phyloP scores from a whole-genome alignment of 192 early-diverging fungal genomes.

The Diversispora eburnea region DNA sequence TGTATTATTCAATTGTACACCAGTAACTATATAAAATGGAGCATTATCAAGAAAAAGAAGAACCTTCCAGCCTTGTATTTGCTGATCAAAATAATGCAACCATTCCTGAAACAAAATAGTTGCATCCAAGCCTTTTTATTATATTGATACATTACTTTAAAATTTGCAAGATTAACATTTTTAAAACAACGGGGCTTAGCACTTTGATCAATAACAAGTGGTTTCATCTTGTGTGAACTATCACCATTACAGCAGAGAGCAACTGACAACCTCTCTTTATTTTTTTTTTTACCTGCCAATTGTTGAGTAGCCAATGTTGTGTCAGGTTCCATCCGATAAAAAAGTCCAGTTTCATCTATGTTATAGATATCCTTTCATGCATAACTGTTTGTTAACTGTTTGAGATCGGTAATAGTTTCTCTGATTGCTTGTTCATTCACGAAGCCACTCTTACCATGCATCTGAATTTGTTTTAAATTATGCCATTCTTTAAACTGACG shows the following conservation, averaged over 20 bases:
- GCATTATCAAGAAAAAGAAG: neutral
- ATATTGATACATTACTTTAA: too few species aligned
- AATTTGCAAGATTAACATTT: too few species aligned
- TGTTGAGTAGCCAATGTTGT: too few species aligned
- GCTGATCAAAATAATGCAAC: neutral
- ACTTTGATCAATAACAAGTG: too few species aligned
- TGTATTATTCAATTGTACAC: neutral
- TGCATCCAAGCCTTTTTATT: neutral
- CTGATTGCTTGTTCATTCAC: neutral
- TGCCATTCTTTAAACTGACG: neutral
- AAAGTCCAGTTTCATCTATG: neutral
- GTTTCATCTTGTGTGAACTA: too few species aligned
- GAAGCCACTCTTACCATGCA: neutral
- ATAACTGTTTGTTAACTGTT: neutral
- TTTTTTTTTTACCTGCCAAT: too few species aligned
- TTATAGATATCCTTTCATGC: neutral
- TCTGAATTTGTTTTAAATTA: neutral
- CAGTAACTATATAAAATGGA: neutral
- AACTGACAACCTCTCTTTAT: too few species aligned
- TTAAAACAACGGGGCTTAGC: too few species aligned
- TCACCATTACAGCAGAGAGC: too few species aligned
- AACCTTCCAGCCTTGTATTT: neutral
- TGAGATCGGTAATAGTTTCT: neutral
- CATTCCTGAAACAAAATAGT: neutral
- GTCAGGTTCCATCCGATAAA: neutral